Evolutionary conservation across 2,329 filamentous ascomycete genomes (phyloP), one percentile per base, ranked within the genome.

Genomic region (Pleoardoris graminearum): DNA sequence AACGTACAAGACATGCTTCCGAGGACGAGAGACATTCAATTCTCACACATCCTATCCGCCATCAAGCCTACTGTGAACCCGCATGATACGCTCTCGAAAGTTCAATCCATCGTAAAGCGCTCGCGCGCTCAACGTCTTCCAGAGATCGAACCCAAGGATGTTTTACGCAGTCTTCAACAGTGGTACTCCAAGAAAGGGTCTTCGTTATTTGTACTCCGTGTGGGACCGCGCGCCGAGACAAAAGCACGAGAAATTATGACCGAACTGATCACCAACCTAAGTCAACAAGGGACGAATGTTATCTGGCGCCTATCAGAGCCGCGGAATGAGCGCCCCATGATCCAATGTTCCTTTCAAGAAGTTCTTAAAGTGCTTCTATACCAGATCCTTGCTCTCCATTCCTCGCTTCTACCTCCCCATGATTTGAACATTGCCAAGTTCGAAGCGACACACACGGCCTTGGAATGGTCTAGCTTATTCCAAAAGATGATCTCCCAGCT

Each of bases 201-300:
- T 12, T 51, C 48, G 10, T 32, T 51, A 27, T 51, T 51, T n/a
- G 7, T 51, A 5, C 38, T 51, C 12, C 39, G 41, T 36, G 41
- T 51, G 16, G 48, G 48, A 2, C 41, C 32, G 5, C 39, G 39
- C 8, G 48, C 48, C 3, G 48, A 45, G 21, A 22, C 32, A 12
- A 51, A 51, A 21, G 48, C 48, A 1, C 29, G 41, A 29, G 48
- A 45, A 33, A 16, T 51, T 7, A 36, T 30, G 19, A 30, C 39
- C 22, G 48, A 51, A 17, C n/a, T 51, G 11, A 38, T 51, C 41
- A 19, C n/a, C 11, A 10, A 36, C 7, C 29, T 51, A 27, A 19
- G 16, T 10, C 11, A 10, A 12, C 30, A 32, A 32, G n/a, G 30
- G 4, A 12, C n/a, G 4, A 32, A 32, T 14, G 30, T 32, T 10